Percentiles rank a stretch among this genome's conserved stretches.
phyloP scores from a whole-genome alignment of 73 alveolate species.

The Paramecium caudatum region DNA sequence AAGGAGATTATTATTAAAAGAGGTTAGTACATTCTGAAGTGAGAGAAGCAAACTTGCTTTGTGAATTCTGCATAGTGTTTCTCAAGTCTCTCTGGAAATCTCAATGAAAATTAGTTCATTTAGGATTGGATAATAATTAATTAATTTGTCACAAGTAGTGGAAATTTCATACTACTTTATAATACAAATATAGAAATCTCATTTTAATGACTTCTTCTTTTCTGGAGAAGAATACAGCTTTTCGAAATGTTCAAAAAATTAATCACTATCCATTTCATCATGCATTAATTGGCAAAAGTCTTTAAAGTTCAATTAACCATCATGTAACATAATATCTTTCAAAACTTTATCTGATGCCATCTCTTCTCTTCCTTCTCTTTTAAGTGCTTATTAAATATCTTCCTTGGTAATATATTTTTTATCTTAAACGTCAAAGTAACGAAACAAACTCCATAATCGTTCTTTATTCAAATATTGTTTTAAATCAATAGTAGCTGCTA shows the following conservation, averaged over 20 bases:
- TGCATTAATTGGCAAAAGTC: constrained; percentile 49
- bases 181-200: too few relatives aligned
- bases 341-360: constrained; percentile 14
- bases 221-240: constrained; percentile 18
- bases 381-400: neutral
- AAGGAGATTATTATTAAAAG: neutral
- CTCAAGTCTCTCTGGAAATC: neutral
- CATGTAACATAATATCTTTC: neutral
- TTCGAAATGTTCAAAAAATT: constrained; percentile 51
- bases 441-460: constrained; percentile 62
- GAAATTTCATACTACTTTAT: too few relatives aligned
- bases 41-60: neutral
- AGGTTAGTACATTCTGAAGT: neutral
- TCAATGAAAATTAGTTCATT: constrained; percentile 3
- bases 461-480: constrained; percentile 41
- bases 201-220: too few relatives aligned
- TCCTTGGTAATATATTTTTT: constrained; percentile 28
- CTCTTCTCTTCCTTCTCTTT: constrained; percentile 49
- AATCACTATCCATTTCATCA: constrained; percentile 53
- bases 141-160: too few relatives aligned
- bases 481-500: constrained; percentile 49
- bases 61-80: neutral
- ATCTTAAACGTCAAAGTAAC: constrained; percentile 27
- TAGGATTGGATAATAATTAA: too few relatives aligned
- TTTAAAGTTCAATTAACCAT: constrained; percentile 45